Evolutionary conservation across 140 eudicot species (phyloP).

Genomic region (Oenanthe javanica): DNA sequence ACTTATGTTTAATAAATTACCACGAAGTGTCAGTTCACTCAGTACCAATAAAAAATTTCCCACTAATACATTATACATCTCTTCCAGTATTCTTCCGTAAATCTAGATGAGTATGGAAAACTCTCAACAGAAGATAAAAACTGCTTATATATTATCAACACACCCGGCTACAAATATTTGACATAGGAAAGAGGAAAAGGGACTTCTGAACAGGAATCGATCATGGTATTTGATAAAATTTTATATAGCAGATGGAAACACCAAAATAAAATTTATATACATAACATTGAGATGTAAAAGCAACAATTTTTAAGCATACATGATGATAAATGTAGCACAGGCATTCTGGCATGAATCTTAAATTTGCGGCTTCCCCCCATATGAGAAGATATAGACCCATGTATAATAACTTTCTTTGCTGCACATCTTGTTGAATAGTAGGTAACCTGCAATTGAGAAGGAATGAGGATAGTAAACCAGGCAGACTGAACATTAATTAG

Average conservation of each 20-base stretch:
- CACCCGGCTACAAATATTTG: neutral
- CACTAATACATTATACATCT: neutral
- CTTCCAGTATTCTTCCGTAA: neutral
- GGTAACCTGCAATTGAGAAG: conserved; percentile 55
- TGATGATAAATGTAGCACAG: conserved; percentile 89
- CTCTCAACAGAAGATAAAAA: neutral
- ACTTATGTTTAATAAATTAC: neutral
- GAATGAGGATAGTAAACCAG: neutral
- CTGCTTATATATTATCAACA: conserved; percentile 1
- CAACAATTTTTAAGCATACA: conserved; percentile 33
- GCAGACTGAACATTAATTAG: neutral
- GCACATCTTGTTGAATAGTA: conserved; percentile 80
- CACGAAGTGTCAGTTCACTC: neutral
- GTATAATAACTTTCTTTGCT: conserved; percentile 75
- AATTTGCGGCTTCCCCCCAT: conserved; percentile 97
- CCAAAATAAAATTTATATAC: neutral
- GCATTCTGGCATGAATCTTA: conserved; percentile 93
- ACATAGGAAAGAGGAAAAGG: neutral
- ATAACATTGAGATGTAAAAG: neutral
- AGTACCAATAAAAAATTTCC: neutral
- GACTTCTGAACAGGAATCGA: neutral
- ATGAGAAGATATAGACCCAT: conserved; percentile 88
- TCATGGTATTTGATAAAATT: neutral
- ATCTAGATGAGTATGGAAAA: neutral
- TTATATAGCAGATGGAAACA: neutral